Evolutionary conservation across 179 eudicot genomes (phyloP).

Genomic region (Heliamphora ciliata): DNA sequence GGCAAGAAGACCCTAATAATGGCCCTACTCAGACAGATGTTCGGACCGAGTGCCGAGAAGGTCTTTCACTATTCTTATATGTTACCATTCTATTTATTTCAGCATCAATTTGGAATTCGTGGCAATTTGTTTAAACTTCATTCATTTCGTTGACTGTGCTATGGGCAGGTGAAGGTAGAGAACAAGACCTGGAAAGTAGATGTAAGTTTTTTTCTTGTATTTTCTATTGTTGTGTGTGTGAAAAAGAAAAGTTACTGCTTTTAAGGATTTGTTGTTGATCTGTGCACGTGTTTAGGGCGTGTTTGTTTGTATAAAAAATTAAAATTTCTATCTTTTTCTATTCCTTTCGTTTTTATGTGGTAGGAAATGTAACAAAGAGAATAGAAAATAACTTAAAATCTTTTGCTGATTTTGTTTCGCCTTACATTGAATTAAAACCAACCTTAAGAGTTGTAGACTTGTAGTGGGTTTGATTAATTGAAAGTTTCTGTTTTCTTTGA

Average conservation of each 20-base stretch:
- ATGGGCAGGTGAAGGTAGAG: conserved; percentile 80
- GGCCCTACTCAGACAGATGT: conserved; percentile 89
- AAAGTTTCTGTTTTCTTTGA: not conserved
- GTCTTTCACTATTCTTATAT: conserved; percentile 20
- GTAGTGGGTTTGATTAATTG: not conserved
- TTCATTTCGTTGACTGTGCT: conserved; percentile 9
- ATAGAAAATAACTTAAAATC: not conserved
- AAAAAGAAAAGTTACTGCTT: not conserved
- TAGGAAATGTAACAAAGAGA: not conserved
- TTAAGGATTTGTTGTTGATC: not conserved
- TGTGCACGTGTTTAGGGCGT: not conserved
- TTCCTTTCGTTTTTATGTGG: not conserved
- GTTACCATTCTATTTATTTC: not conserved
- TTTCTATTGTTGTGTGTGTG: not conserved
- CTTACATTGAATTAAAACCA: not conserved
- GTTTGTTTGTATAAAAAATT: not conserved
- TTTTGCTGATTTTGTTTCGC: not conserved
- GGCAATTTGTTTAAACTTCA: not conserved
- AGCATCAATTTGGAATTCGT: not conserved
- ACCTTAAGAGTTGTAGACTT: not conserved
- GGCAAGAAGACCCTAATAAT: conserved; percentile 97
- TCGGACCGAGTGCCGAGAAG: conserved; percentile 85
- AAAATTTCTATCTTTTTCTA: not conserved
- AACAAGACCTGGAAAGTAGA: conserved; percentile 87
- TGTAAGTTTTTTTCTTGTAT: conserved; percentile 40